Conservation (phyloP, 352 stramenopile genomes). For the Phytophthora pinifolia region DNA sequence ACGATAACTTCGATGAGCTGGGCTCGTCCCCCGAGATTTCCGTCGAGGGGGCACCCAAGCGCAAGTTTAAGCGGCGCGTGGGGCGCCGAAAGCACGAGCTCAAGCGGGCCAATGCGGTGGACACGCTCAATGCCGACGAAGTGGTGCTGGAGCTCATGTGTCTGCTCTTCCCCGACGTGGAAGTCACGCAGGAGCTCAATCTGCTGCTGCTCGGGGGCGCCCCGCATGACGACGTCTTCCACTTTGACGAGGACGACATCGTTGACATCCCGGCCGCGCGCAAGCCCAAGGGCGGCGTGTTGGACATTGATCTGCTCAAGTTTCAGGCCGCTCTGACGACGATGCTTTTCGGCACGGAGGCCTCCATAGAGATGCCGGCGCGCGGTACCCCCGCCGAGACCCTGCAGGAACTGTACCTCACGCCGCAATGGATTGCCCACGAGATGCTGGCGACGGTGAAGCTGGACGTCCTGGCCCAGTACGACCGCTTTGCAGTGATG, state of each 20-base stretch:
- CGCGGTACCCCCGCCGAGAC: slow-evolving; percentile 29
- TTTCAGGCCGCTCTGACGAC: slow-evolving; percentile 56
- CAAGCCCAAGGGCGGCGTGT: slow-evolving; percentile 20
- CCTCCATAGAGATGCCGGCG: slow-evolving; percentile 24
- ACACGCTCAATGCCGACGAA: slow-evolving; percentile 54
- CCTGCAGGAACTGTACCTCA: slow-evolving; percentile 46
- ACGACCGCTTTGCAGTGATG: slow-evolving; percentile 62
- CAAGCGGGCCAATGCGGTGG: slow-evolving; percentile 36
- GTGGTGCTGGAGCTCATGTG: slow-evolving; percentile 80
- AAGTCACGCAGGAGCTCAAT: slow-evolving; percentile 84
- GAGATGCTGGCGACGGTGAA: slow-evolving; percentile 50
- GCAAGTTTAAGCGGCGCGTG: slow-evolving; percentile 67
- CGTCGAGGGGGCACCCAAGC: slow-evolving; percentile 24
- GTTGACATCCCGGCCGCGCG: slow-evolving; percentile 12
- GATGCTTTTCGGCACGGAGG: slow-evolving; percentile 43
- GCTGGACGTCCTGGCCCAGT: slow-evolving; percentile 58
- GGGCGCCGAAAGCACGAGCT: slow-evolving; percentile 55
- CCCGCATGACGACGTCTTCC: slow-evolving; percentile 62
- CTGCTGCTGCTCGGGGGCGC: slow-evolving; percentile 53
- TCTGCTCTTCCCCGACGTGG: slow-evolving; percentile 57
- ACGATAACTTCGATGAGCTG: slow-evolving; percentile 71
- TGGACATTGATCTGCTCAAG: slow-evolving; percentile 63
- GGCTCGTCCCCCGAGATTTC: slow-evolving; percentile 51
- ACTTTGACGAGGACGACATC: slow-evolving; percentile 71
- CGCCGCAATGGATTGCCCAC: slow-evolving; percentile 48